Percentiles rank a stretch among this genome's conserved stretches.
phyloP scores from a whole-genome alignment of 768 basidiomycete species.

The Agaricus subrufescens region DNA sequence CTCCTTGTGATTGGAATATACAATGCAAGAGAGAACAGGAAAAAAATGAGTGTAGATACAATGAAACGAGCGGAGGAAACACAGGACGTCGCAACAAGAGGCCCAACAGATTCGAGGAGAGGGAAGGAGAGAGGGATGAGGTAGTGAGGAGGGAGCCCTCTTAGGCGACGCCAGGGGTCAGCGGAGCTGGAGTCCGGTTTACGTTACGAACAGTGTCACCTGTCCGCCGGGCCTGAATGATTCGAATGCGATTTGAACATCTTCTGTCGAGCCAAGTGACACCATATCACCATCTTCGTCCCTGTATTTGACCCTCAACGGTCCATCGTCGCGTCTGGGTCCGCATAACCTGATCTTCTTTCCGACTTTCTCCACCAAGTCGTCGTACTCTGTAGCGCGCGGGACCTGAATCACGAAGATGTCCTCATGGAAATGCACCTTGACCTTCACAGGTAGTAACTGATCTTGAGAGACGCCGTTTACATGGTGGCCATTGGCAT shows the following conservation, averaged over 20 bases:
- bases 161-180: not conserved
- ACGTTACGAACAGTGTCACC: slow-evolving; percentile 78
- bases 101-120: slow-evolving; percentile 9
- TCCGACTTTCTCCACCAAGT: slow-evolving; percentile 85
- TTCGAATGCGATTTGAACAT: slow-evolving; percentile 93
- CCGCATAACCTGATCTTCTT: slow-evolving; percentile 93
- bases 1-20: slow-evolving; percentile 8
- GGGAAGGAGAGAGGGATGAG: not conserved
- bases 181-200: slow-evolving; percentile 10
- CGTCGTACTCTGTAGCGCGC: slow-evolving; percentile 69
- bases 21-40: not conserved
- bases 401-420: slow-evolving; percentile 93
- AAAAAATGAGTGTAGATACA: not conserved
- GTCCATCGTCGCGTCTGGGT: slow-evolving; percentile 72
- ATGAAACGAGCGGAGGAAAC: slow-evolving; percentile 1
- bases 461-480: slow-evolving; percentile 6
- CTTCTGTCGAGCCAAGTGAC: slow-evolving; percentile 84
- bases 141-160: not conserved
- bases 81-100: not conserved
- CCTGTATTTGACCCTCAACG: slow-evolving; percentile 80
- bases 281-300: slow-evolving; percentile 94
- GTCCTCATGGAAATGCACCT: slow-evolving; percentile 93
- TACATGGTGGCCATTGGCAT: slow-evolving; percentile 15
- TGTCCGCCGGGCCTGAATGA: slow-evolving; percentile 74
- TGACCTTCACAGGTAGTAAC: slow-evolving; percentile 70